phyloP scores from a whole-genome alignment of 148 eudicot species.

The Dianthus caryophyllus region DNA sequence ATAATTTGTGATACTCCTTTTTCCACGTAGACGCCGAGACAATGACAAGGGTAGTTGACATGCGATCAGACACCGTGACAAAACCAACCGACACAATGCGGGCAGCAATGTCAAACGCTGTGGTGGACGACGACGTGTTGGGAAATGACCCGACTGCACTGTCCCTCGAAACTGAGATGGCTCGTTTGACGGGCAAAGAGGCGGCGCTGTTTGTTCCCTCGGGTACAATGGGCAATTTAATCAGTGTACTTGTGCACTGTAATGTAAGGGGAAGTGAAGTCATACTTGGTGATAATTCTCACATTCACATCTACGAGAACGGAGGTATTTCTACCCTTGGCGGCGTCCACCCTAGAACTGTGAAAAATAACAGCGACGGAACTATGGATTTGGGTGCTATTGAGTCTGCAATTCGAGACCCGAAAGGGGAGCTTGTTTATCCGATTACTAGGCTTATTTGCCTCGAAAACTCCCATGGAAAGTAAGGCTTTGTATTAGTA shows the following conservation, averaged over 20 bases:
- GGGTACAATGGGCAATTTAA: conserved; percentile 96
- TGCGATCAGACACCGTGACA: conserved; percentile 91
- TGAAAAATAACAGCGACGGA: conserved; percentile 77
- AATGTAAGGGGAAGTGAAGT: conserved; percentile 89
- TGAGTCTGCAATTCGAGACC: conserved; percentile 79
- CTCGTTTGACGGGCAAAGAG: conserved; percentile 76
- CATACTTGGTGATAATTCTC: conserved; percentile 78
- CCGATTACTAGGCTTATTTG: conserved; percentile 89
- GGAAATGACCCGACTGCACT: conserved; percentile 77
- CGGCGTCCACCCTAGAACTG: conserved; percentile 87
- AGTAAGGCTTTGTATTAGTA: no score
- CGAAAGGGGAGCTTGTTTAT: conserved; percentile 42
- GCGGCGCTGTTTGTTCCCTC: conserved; percentile 94
- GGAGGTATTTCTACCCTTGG: conserved; percentile 97
- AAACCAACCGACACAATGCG: conserved; percentile 91
- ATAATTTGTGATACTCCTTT: no score
- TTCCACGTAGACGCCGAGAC: conserved; percentile 22
- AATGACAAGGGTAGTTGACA: conserved; percentile 64
- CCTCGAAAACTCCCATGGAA: conserved; percentile 89
- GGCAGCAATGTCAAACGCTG: conserved; percentile 88
- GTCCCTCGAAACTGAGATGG: conserved; percentile 77
- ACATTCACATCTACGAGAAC: conserved; percentile 85
- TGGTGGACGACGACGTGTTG: conserved; percentile 88
- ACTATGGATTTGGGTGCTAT: conserved; percentile 75
- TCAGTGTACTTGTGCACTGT: conserved; percentile 85